Conservation (phyloP, 1,284 basidiomycete species). For the Marasmius tenuissimus region DNA sequence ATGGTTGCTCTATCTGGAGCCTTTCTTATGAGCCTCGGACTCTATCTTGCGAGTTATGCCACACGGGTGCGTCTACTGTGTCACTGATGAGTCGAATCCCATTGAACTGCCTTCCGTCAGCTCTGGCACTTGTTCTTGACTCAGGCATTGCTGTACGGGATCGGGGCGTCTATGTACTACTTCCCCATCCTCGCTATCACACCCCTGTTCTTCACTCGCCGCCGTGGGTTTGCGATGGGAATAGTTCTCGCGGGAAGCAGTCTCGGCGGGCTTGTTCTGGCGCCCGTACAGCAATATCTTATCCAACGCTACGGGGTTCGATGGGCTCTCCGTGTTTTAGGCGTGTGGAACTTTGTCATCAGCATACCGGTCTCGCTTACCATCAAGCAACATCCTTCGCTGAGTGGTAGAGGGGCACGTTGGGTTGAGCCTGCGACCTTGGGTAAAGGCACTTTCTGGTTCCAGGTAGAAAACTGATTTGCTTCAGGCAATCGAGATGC, state of each 20-base stretch:
- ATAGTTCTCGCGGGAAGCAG: conserved; percentile 41
- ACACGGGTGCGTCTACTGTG: conserved; percentile 26
- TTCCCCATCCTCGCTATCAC: conserved; percentile 43
- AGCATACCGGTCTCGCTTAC: conserved; percentile 38
- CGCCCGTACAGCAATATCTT: conserved; percentile 39
- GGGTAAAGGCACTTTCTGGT: conserved; percentile 41
- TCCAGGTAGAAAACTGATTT: conserved; percentile 33
- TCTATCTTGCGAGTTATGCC: conserved; percentile 39
- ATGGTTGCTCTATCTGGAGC: conserved; percentile 37
- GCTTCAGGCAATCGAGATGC: neutral
- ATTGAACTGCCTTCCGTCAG: conserved; percentile 18
- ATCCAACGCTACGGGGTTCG: conserved; percentile 34
- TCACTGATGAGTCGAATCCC: neutral
- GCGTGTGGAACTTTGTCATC: conserved; percentile 39
- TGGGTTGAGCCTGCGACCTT: conserved; percentile 34
- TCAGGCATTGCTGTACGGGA: conserved; percentile 41
- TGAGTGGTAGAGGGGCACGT: conserved; percentile 19
- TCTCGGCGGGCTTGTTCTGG: conserved; percentile 43
- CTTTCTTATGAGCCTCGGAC: conserved; percentile 40
- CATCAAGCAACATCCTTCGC: conserved; percentile 24
- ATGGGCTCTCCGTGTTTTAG: conserved; percentile 40
- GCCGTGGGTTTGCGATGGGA: conserved; percentile 47
- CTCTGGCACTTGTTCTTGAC: conserved; percentile 47
- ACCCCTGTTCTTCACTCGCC: conserved; percentile 43
- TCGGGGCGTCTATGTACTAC: conserved; percentile 45